These are phyloP conservation scores for Penicillium steckii DNA, from an alignment of 495 filamentous ascomycete species.

Conservation along the genomic window DNA sequence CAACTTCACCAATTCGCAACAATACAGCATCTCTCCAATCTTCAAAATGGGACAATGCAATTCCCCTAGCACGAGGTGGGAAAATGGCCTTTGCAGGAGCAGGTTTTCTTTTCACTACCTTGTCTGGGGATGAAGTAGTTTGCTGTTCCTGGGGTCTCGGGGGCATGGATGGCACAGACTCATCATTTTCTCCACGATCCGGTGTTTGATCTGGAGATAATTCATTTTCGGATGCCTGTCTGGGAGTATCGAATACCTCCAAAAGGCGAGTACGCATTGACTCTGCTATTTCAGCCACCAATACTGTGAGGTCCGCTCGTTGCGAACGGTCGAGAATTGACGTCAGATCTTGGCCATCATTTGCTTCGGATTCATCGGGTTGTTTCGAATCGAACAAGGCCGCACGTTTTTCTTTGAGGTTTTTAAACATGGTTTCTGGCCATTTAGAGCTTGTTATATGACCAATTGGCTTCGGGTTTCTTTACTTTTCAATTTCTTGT, in stretches of 20 bases:
- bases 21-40: slow-evolving; percentile 63
- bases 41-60: slow-evolving; percentile 56
- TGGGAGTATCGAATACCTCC: slow-evolving; percentile 37
- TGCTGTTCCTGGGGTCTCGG: slow-evolving; percentile 15
- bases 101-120: slow-evolving; percentile 2
- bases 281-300: slow-evolving; percentile 42
- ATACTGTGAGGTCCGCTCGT: slow-evolving; percentile 47
- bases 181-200: slow-evolving; percentile 1
- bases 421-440: slow-evolving; percentile 33
- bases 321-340: slow-evolving; percentile 50
- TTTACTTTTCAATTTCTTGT: background rate
- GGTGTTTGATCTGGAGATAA: background rate
- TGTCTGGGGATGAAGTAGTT: background rate
- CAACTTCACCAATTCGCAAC: slow-evolving; percentile 60
- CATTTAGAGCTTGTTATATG: background rate
- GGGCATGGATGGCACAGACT: slow-evolving; percentile 14
- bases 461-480: background rate
- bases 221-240: slow-evolving; percentile 2
- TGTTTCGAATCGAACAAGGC: slow-evolving; percentile 32
- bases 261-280: slow-evolving; percentile 45
- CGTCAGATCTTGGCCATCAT: slow-evolving; percentile 44
- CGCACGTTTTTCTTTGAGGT: slow-evolving; percentile 40
- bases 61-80: slow-evolving; percentile 30
- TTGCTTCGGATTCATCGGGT: slow-evolving; percentile 20
- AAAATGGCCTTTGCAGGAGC: slow-evolving; percentile 2